Conservation (phyloP, 164 flowering plant genomes). For the Stephania cephalantha region DNA sequence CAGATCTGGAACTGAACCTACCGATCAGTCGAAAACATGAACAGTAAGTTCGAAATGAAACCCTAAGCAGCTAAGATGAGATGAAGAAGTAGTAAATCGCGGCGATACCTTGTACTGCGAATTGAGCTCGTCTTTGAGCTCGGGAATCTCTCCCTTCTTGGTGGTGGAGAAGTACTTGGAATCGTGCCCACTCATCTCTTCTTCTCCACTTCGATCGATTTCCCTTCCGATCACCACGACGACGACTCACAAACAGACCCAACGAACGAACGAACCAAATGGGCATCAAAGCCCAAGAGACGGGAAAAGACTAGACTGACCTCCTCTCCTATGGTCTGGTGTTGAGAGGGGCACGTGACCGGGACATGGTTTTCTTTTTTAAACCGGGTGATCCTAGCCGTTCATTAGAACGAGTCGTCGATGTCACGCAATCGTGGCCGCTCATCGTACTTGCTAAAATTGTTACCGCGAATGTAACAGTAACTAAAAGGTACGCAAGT, state of each 20-base stretch:
- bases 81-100: neutral
- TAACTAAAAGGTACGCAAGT: too few relatives aligned
- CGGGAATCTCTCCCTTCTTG: slow-evolving; percentile 98
- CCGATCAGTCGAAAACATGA: neutral
- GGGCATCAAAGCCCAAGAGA: neutral
- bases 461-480: too few relatives aligned
- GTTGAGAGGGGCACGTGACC: neutral
- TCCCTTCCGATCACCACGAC: neutral
- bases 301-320: neutral
- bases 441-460: too few relatives aligned
- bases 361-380: neutral
- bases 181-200: slow-evolving; percentile 93
- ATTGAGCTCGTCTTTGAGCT: slow-evolving; percentile 98
- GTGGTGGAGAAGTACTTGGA: slow-evolving; percentile 99
- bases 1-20: neutral
- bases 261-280: too few relatives aligned
- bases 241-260: too few relatives aligned
- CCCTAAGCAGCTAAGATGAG: slow-evolving; percentile 17
- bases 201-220: slow-evolving; percentile 5
- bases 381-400: too few relatives aligned
- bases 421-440: too few relatives aligned
- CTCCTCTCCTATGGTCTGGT: neutral
- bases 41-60: slow-evolving; percentile 6
- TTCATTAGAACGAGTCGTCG: too few relatives aligned
- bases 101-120: slow-evolving; percentile 87